phyloP scores from a whole-genome alignment of 1,284 basidiomycete genomes.

The Rhizoctonia solani region DNA sequence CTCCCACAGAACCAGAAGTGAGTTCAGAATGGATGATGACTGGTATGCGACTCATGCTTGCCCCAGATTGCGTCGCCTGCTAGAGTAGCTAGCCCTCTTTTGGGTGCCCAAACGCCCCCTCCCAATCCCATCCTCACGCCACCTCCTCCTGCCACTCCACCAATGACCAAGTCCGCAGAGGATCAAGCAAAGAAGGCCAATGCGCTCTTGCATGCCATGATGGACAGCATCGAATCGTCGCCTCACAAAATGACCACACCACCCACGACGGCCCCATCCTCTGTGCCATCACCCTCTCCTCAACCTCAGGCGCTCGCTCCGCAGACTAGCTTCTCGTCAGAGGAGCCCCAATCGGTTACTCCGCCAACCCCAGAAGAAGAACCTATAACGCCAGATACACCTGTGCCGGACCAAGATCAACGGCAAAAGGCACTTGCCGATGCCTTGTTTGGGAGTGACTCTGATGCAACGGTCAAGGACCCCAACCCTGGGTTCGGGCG shows the following conservation, averaged over 20 bases:
- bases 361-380: conserved; percentile 14
- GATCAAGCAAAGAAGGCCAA: conserved; percentile 62
- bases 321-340: conserved; percentile 28
- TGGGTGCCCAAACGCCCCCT: background rate
- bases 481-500: conserved; percentile 1
- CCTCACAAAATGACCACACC: conserved; percentile 8
- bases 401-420: conserved; percentile 39
- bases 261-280: background rate
- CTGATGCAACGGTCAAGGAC: conserved; percentile 30
- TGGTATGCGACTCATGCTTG: background rate
- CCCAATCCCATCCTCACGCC: background rate
- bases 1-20: conserved; percentile 30
- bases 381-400: conserved; percentile 28
- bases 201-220: conserved; percentile 67
- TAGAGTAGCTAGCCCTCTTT: background rate
- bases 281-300: background rate
- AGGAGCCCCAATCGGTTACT: conserved; percentile 32
- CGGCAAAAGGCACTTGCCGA: conserved; percentile 72
- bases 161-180: conserved; percentile 38
- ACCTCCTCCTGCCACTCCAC: background rate
- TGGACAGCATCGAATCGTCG: conserved; percentile 60
- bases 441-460: conserved; percentile 62
- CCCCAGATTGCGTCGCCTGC: background rate
- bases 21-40: background rate
- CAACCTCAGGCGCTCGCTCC: conserved; percentile 10